Evolutionary conservation across 1,284 basidiomycete species (phyloP), one percentile per base, ranked within the genome.

Genomic region (Irpex sp.): DNA sequence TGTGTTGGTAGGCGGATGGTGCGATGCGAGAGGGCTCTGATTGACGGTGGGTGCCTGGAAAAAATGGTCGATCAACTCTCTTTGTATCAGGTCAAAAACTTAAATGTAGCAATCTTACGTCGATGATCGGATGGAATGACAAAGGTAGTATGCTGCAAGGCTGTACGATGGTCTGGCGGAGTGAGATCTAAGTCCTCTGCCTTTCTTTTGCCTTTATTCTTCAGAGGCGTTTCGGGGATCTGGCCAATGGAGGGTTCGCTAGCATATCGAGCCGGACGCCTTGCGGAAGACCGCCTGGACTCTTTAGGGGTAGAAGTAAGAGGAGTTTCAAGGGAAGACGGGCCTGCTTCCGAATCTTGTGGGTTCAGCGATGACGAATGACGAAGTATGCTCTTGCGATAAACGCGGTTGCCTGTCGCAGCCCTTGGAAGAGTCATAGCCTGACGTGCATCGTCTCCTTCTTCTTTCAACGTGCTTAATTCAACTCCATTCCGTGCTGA

Each of bases 1-100:
- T 90, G 64, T 57, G 55, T 36, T 83, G 80, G 67, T 82, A 89
- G 1, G 87, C 88, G 1, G 87, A 87, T 2, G 87, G 88, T 0
- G 87, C 83, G 28, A 33, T 33, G 64, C 79, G 78, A 21, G 76
- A 67, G 51, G 63, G 68, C 57, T 72, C 72, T 14, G 71, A 71
- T 6, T 64, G 61, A 47, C 61, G 65, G 37, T 68, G 66, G 9
- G 67, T 63, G 49, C 71, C 71, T 71, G 57, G n/a, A 18, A 66
- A 61, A 59, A 18, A 36, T 4, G 28, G 21, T 1, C 23, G 52
- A 54, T 58, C 10, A 39, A 12, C 21, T n/a, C 23, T 47, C 19
- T 21, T 37, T 42, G 36, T 21, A 57, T 9, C 56, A 21, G 5
- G 3, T 57, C 5, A 18, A 48, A 73, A 51, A 7, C 28, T 33